Evolutionary conservation across 2,329 filamentous ascomycete species (phyloP), one percentile per base, ranked within the genome.

Genomic region (Fusarium verrucosum): DNA sequence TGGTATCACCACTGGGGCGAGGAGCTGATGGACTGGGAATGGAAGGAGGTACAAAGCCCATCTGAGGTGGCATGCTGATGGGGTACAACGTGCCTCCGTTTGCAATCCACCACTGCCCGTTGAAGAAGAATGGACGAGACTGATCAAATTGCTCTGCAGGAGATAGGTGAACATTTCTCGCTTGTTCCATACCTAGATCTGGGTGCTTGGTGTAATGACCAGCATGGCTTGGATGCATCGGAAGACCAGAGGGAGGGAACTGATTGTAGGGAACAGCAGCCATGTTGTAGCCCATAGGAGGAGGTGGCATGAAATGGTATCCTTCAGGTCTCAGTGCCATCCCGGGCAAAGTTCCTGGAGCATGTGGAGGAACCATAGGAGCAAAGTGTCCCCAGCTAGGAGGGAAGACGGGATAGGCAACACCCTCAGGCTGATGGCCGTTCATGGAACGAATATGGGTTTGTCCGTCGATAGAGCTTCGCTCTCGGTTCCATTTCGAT

Each of bases 401-500:
- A 56, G 74, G 74, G 2, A 73, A 52, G 16, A 74, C 33, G 5
- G 74, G 69, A 22, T 71, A 73, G 5, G 65, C 58, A 23, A 60
- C 45, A 16, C 65, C 50, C 13, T 68, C 71, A 16, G 65, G 47
- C 20, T 68, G 70, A 38, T 58, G 55, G n/a, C 66, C 65, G 35
- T 64, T 65, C n/a, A 67, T 54, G 41, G 41, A 51, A 33, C 55
- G 73, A 32, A 44, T 42, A 50, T 58, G 54, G 57, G 42, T 32
- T 28, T 69, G 36, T 7, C 37, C 35, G 33, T 77, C 76, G 3
- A 68, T 45, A 3, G 47, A 45, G 30, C 54, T 32, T 45, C 70
- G 79, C 26, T 85, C 83, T 55, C 78, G 83, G 51, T 75, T 66
- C 73, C 79, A 80, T 72, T 86, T 87, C 7, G 79, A 70, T 5